Base-by-base conservation (phyloP, 163 green algal species). In the Scenedesmus sp. region DNA sequence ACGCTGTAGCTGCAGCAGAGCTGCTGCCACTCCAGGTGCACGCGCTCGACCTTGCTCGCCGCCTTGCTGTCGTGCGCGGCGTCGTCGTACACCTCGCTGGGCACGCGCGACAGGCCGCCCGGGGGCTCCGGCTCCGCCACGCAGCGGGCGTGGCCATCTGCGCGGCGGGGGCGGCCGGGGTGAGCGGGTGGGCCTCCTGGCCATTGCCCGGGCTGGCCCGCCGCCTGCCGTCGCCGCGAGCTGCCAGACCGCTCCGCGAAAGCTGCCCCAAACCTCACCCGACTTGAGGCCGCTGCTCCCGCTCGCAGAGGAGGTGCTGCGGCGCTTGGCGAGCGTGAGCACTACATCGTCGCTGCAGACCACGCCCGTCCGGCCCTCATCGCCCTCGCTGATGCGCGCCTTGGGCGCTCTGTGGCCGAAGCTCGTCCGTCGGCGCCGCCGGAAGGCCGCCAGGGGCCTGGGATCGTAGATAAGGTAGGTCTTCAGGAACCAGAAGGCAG, bases 1-100 rank as follows among this genome's bases (percentile, higher is more conserved):
- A 39, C 51, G 36, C 83, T 77, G 70, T 88, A 88, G 28, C 29
- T 58, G 66, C 84, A 88, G 45, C 84, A 70, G 20, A 88, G 60
- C 44, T 74, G 51, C 26, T 70, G 65, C 84, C 84, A 88, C 72
- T 87, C 71, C 45, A 88, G 64, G 17, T 66, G 69, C 7, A 81
- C 44, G 9, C 64, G 75, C 33, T 78, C 72, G 31, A 87, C 71
- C 50, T 65, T 71, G 66, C 50, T 73, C 36, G 72, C 73, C 4
- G 67, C 51, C 57, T 64, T 64, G 15, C 53, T 34, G 39, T n/a
- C 4, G 5, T 36, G 69, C 2, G 20, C 29, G 14, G 11, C 42
- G 42, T 24, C 50, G 42, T 76, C 67, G 4, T 28, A 33, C 4
- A 26, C 48, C 28, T 65, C 34, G 17, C 28, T 42, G 18, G 51